phyloP scores from a whole-genome alignment of 2,329 filamentous ascomycete genomes.

The Apiospora arundinis region DNA sequence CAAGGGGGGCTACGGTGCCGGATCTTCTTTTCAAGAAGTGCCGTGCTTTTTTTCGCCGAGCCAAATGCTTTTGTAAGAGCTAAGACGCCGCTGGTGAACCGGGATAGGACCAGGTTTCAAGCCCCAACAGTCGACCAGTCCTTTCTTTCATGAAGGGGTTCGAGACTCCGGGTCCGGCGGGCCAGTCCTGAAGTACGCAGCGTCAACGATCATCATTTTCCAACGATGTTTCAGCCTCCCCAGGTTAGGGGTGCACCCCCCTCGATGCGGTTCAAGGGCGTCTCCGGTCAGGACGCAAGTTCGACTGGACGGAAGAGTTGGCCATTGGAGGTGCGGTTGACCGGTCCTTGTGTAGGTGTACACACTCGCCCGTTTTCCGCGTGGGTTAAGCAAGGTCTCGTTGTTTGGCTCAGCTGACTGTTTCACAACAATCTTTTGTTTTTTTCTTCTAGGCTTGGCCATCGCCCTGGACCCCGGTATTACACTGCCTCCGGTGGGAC shows the following conservation, averaged over 20 bases:
- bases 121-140: too few relatives aligned
- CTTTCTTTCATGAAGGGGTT: too few relatives aligned
- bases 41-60: too few relatives aligned
- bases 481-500: conserved; percentile 5
- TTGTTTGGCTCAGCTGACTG: not conserved
- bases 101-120: too few relatives aligned
- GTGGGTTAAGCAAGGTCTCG: not conserved
- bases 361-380: not conserved
- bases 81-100: too few relatives aligned
- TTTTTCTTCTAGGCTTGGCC: not conserved
- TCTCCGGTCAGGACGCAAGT: not conserved
- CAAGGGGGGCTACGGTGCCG: too few relatives aligned
- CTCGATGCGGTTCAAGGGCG: not conserved
- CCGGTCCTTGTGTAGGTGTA: not conserved
- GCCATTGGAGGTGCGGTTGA: not conserved
- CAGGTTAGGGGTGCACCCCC: not conserved
- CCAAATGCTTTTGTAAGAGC: too few relatives aligned
- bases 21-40: too few relatives aligned
- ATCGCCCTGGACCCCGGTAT: not conserved
- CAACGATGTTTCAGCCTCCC: not conserved
- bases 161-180: too few relatives aligned
- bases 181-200: too few relatives aligned
- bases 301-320: not conserved
- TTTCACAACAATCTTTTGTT: not conserved
- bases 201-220: not conserved